Evolutionary conservation across 768 basidiomycete species (phyloP).

Genomic region (Xerocomellus dryophilus): DNA sequence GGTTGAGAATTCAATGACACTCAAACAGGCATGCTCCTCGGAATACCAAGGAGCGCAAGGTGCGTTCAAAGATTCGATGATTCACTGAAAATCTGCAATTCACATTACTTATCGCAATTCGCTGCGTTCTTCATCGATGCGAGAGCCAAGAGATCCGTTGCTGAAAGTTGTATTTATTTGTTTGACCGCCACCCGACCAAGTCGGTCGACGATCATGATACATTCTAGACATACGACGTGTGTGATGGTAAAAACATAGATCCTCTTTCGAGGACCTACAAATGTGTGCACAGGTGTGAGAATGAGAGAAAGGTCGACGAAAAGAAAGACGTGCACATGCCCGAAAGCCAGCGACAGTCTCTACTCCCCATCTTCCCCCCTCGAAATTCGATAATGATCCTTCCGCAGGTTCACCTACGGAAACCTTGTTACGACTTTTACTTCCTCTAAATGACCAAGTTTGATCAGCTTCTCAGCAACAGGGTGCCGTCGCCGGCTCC

Average conservation of each 20-base stretch:
- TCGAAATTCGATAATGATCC: constrained; percentile 58
- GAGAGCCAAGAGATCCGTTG: too few relatives aligned
- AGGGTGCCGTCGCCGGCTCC: constrained; percentile 50
- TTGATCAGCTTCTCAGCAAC: constrained; percentile 63
- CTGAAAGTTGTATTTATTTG: too few relatives aligned
- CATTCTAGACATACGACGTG: constrained; percentile 29
- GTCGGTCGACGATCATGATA: too few relatives aligned
- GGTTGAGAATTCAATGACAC: constrained; percentile 63
- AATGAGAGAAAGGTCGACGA: background rate
- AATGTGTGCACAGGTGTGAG: constrained; percentile 7
- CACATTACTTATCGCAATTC: constrained; percentile 81
- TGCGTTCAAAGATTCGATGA: constrained; percentile 84
- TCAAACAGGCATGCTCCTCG: constrained; percentile 74
- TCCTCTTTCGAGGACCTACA: constrained; percentile 6
- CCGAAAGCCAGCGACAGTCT: constrained; percentile 2
- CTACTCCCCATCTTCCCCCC: background rate
- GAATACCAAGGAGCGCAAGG: constrained; percentile 75
- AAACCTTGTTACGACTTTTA: constrained; percentile 83
- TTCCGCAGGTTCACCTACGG: constrained; percentile 81
- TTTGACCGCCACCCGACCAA: constrained; percentile 24
- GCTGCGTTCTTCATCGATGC: constrained; percentile 79
- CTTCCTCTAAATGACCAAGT: constrained; percentile 84
- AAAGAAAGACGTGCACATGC: background rate
- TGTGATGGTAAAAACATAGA: constrained; percentile 6
- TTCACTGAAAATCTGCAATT: constrained; percentile 56